Percentiles rank a stretch among this genome's conserved stretches.
Conservation (phyloP, 2,329 filamentous ascomycete species). For the Cryphonectria radicalis region DNA sequence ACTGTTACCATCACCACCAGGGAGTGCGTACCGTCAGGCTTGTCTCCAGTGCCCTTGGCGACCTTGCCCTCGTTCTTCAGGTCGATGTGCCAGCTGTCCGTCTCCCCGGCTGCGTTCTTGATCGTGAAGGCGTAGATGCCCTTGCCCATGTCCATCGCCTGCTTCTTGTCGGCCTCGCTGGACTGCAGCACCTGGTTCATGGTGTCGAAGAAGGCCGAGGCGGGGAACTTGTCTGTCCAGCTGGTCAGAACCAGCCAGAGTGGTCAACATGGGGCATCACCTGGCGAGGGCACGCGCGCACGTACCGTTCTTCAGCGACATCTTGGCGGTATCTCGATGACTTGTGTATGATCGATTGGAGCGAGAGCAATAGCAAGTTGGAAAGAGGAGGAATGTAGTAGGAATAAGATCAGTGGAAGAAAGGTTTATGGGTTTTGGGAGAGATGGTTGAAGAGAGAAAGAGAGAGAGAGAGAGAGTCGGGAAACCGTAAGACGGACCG, state of each 20-base stretch:
- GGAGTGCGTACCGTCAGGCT: constrained; percentile 75
- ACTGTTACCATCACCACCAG: not conserved
- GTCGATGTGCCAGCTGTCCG: constrained; percentile 91
- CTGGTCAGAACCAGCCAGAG: constrained; percentile 9
- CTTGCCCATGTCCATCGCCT: constrained; percentile 86
- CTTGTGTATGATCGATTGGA: not conserved
- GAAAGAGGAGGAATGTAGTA: not conserved
- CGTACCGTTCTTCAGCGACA: constrained; percentile 77
- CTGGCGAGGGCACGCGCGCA: constrained; percentile 18
- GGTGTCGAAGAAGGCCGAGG: constrained; percentile 87
- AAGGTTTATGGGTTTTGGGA: not conserved
- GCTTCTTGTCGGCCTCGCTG: constrained; percentile 73
- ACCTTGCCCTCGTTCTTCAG: constrained; percentile 88
- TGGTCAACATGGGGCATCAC: not conserved
- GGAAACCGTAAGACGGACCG: not conserved
- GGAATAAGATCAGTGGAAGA: not conserved
- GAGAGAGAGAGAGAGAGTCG: not conserved
- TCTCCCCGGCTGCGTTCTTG: constrained; percentile 83
- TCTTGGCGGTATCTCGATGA: constrained; percentile 44
- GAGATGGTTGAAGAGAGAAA: not conserved
- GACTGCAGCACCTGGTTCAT: constrained; percentile 75
- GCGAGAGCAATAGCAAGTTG: not conserved
- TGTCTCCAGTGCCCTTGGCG: constrained; percentile 75
- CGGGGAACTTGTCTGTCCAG: constrained; percentile 75
- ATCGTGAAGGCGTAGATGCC: constrained; percentile 90